phyloP scores from a whole-genome alignment of 192 early-diverging fungal species.

The Backusella liffmaniae region DNA sequence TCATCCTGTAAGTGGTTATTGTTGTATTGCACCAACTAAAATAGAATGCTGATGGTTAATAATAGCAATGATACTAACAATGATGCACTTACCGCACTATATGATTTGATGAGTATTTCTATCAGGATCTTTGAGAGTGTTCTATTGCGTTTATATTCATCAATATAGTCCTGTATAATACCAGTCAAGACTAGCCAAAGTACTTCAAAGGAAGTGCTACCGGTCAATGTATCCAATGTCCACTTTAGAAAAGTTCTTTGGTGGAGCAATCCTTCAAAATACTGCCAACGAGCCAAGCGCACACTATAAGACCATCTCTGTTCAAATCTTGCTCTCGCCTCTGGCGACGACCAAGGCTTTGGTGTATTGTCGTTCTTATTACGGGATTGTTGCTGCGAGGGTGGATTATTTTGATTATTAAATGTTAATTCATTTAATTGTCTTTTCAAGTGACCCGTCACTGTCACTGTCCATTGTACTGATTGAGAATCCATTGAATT shows the following conservation, averaged over 20 bases:
- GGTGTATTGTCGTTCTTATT: conserved; percentile 20
- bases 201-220: conserved; percentile 35
- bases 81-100: conserved; percentile 42
- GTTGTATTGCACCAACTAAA: conserved; percentile 14
- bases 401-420: neutral
- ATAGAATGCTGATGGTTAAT: neutral
- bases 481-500: conserved; percentile 21
- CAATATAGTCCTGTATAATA: conserved; percentile 51
- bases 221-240: conserved; percentile 42
- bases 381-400: neutral
- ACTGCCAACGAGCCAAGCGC: conserved; percentile 56
- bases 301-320: conserved; percentile 46
- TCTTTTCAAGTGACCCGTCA: conserved; percentile 44
- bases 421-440: conserved; percentile 41
- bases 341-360: conserved; percentile 47
- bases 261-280: conserved; percentile 51
- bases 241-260: conserved; percentile 51
- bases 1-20: conserved; percentile 30
- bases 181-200: conserved; percentile 43
- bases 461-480: conserved; percentile 44
- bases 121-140: conserved; percentile 54
- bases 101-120: conserved; percentile 46
- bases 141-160: conserved; percentile 51
- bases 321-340: conserved; percentile 44
- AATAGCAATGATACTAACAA: neutral